Evolutionary conservation across 352 stramenopile genomes (phyloP).

Genomic region (Globisporangium uncinulatum): DNA sequence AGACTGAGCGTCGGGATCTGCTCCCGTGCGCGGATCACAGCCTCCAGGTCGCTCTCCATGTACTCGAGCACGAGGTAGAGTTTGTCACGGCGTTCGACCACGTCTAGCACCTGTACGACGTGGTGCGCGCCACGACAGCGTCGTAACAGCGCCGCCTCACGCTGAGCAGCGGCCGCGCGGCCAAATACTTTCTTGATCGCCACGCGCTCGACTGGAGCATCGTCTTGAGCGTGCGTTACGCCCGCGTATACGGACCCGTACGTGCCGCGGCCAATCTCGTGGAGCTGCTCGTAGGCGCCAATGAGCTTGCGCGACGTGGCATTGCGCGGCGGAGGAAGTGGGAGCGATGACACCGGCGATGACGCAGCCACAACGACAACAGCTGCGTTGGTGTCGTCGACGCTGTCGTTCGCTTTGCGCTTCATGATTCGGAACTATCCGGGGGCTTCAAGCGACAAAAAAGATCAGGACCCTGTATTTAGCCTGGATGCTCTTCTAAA

Average conservation of each 20-base stretch:
- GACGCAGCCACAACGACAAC: no score
- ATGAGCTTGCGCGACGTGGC: conserved; percentile 30
- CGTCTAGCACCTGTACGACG: conserved; percentile 83
- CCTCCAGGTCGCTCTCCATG: conserved; percentile 82
- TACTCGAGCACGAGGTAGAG: conserved; percentile 93
- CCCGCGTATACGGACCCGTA: conserved; percentile 76
- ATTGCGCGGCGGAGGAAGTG: no score
- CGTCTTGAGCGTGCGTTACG: conserved; percentile 1
- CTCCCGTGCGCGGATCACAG: conserved; percentile 54
- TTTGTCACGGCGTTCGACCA: conserved; percentile 83
- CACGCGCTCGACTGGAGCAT: conserved; percentile 19
- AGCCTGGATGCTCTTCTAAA: no score
- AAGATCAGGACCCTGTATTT: no score
- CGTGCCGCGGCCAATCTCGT: conserved; percentile 75
- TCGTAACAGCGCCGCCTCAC: conserved; percentile 78
- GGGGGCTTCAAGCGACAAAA: no score
- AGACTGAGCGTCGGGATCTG: conserved; percentile 91
- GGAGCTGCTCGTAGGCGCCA: conserved; percentile 61
- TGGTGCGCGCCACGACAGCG: conserved; percentile 49
- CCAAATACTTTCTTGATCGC: conserved; percentile 78
- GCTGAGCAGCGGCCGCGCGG: conserved; percentile 37
- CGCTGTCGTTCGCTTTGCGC: no score
- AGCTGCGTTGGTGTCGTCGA: no score
- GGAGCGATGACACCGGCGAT: no score
- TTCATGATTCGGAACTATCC: no score